Conservation (phyloP, 805 yeast species). For the Kuraishia cidri region DNA sequence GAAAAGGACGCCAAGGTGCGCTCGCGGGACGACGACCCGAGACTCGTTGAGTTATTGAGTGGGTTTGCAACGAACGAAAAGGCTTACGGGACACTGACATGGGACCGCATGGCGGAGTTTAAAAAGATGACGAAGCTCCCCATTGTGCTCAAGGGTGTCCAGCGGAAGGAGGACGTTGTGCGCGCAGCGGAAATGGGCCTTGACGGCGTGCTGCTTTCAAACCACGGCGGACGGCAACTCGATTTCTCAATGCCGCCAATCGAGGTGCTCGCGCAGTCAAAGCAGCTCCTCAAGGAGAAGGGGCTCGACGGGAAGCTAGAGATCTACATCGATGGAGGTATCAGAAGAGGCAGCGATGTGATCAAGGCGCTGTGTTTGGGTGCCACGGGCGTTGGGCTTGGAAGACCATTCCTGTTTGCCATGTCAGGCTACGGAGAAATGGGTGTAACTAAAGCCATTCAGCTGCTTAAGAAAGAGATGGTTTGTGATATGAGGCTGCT, state of each 20-base stretch:
- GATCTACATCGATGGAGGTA: constrained; percentile 33
- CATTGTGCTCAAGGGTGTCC: constrained; percentile 54
- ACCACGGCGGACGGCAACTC: constrained; percentile 70
- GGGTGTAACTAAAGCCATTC: constrained; percentile 61
- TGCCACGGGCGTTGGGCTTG: constrained; percentile 49
- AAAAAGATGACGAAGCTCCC: constrained; percentile 35
- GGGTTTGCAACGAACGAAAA: constrained; percentile 5
- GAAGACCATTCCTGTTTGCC: constrained; percentile 70
- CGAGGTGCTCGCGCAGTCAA: constrained; percentile 50
- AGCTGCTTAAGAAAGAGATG: constrained; percentile 52
- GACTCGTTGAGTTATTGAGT: constrained; percentile 7
- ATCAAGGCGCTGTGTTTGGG: constrained; percentile 34
- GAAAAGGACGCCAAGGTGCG: constrained; percentile 77
- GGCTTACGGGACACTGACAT: constrained; percentile 21
- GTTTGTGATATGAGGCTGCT: constrained; percentile 56
- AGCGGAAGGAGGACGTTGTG: constrained; percentile 56
- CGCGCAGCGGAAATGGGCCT: constrained; percentile 49
- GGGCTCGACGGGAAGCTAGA: constrained; percentile 28
- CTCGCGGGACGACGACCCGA: constrained; percentile 34
- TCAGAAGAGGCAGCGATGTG: constrained; percentile 32
- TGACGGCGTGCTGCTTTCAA: constrained; percentile 58
- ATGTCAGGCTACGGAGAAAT: constrained; percentile 74
- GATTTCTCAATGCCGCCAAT: constrained; percentile 56
- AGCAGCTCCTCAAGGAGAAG: constrained; percentile 28
- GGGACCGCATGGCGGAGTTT: constrained; percentile 56